A percentile compares a stretch with the other conserved stretches of the same genome.
Evolutionary conservation across 2,329 filamentous ascomycete genomes (phyloP).

Genomic region (Aspergillus sp.): DNA sequence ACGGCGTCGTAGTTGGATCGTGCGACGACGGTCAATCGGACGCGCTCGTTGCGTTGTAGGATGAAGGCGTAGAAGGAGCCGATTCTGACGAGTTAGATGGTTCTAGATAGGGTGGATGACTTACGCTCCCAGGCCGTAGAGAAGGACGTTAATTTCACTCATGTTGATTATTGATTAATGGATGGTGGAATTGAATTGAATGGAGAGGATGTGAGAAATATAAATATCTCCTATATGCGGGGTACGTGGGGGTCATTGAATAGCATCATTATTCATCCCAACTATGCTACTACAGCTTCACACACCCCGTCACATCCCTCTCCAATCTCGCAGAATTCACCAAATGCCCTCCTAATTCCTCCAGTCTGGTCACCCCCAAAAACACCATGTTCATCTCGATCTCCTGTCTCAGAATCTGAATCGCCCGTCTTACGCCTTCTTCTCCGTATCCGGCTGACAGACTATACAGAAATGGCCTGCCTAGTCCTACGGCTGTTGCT

Average conservation of each 20-base stretch:
- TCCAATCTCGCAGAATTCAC: constrained; percentile 28
- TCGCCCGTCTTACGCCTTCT: constrained; percentile 48
- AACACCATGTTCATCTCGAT: constrained; percentile 32
- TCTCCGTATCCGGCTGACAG: constrained; percentile 54
- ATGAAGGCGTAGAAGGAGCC: constrained; percentile 57
- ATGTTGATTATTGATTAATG: constrained; percentile 14
- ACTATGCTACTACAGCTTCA: constrained; percentile 21
- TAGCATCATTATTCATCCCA: too few species aligned
- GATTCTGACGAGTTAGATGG: constrained; percentile 36
- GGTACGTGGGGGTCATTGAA: too few species aligned
- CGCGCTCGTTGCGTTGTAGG: constrained; percentile 37
- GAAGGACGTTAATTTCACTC: constrained; percentile 38
- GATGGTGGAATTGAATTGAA: too few species aligned
- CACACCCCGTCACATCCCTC: constrained; percentile 23
- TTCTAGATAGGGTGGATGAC: constrained; percentile 14
- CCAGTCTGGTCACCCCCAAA: constrained; percentile 22
- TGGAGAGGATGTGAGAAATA: too few species aligned
- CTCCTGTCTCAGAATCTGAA: constrained; percentile 28
- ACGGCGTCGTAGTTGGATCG: constrained; percentile 45
- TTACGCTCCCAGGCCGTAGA: constrained; percentile 54
- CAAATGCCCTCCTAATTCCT: constrained; percentile 23
- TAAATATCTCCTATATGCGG: too few species aligned
- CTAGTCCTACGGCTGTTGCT: constrained; percentile 60
- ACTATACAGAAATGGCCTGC: constrained; percentile 56
- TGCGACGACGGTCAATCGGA: constrained; percentile 40